Base-by-base conservation (phyloP, 2,329 filamentous ascomycete genomes). In the Gyromitra esculenta region DNA sequence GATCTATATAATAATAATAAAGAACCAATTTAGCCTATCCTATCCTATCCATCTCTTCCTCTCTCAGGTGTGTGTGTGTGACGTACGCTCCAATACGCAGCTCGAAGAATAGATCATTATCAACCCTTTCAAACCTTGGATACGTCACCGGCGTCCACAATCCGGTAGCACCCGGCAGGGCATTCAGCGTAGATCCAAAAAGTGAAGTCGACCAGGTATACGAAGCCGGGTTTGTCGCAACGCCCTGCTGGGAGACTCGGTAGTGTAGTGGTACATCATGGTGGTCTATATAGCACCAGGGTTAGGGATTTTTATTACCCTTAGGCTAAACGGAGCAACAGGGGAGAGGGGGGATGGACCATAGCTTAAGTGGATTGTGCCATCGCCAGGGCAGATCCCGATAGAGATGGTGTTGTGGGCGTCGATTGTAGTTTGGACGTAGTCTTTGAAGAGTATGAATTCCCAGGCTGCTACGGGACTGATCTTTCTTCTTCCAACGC, bases 371-470 rank as follows among this genome's bases (percentile, higher is more conserved):
- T 87, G 86, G 31, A 88, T 86, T n/a, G 85, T 87, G 57, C 86
- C 86, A 75, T 87, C 86, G 1, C 84, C 85, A 3, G 82, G 81
- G 57, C 84, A 86, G 56, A 87, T 85, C 1, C 86, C 86, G 77
- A 87, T 83, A 80, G 86, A 86, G 59, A 87, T 85, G 2, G 86
- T 87, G 75, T 88, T 87, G 79, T 87, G 86, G 2, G 86, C 86
- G 73, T 87, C 86, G 56, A 87, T 84, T 0, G 84, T 84, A 11
- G 83, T 85, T 79, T 88, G 86, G 15, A 84, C 82, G 62, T 87
- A 87, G 80, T 87, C 86, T 0, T 83, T 83, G 37, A 87, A 86
- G 0, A 84, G 83, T 43, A 87, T 79, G 8, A 84, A 84, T 78
- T 87, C 82, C 86, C 86, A 87, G 0, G 81, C 56, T 0, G 83